Evolutionary conservation across 257 asterid genomes (phyloP), one percentile per base, ranked within the genome.

Genomic region (Solanum bukasovii): DNA sequence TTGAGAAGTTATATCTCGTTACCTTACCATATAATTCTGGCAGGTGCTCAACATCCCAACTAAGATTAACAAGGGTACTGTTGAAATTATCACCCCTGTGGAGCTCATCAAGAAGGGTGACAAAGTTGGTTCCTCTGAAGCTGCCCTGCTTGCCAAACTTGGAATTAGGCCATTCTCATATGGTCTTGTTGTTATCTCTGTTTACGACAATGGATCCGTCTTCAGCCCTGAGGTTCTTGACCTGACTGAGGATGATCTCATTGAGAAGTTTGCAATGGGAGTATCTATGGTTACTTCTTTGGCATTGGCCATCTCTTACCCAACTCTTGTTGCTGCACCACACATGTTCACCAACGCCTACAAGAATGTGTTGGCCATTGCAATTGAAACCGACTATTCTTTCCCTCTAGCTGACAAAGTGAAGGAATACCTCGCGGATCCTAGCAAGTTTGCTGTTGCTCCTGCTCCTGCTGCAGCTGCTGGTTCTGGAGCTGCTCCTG

Each of bases 61-160:
- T 42, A 97, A 97, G 92, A 97, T 97, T 89, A 97, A 97, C 98
- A 97, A 97, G 95, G 99, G 99, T 42, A 97, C 99, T 35, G 99
- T 97, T 3, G 99, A 97, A 89, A 97, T 97, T 38, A 93, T 97
- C 88, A 97, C 99, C 23, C 99, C 99, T 7, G 99, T 96, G 23
- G 99, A 97, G 90, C 98, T 97, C 29, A 93, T 97, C 91, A 95
- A 89, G 93, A 97, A 97, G 95, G 99, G 99, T 29, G 99, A 96
- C 4, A 97, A 96, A 93, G 99, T 97, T 88, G 98, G 98, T 20
- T 97, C 99, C 42, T 96, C 99, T 25, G 99, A 96, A 87, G 98
- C 99, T 90, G 99, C 99, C 5, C 68, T 97, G 85, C 96, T 97
- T 25, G 92, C 99, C 20, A 97, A 97, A 84, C 99, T 97, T 44